phyloP scores from a whole-genome alignment of 2,329 filamentous ascomycete genomes.

The Trichophyton mentagrophytes region DNA sequence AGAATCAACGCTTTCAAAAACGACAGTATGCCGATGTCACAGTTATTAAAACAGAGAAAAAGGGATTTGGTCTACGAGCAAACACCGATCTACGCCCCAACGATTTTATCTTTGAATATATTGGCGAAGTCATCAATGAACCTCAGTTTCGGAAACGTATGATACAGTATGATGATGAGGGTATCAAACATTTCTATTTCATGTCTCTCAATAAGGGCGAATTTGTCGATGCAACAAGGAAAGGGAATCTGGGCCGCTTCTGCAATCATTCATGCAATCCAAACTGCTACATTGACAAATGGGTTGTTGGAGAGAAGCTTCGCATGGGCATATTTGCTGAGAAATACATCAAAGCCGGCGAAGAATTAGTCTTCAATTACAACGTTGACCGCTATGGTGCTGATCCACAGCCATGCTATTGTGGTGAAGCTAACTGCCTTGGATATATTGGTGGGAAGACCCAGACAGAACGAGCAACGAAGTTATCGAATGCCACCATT shows the following conservation, averaged over 20 bases:
- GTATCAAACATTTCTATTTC: slow-evolving; percentile 99
- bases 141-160: slow-evolving; percentile 77
- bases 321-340: slow-evolving; percentile 98
- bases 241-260: slow-evolving; percentile 88
- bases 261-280: slow-evolving; percentile 99
- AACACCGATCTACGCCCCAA: slow-evolving; percentile 64
- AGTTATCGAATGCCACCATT: slow-evolving; percentile 75
- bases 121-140: slow-evolving; percentile 96
- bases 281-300: slow-evolving; percentile 98
- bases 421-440: slow-evolving; percentile 83
- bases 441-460: slow-evolving; percentile 97
- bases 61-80: slow-evolving; percentile 82
- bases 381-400: slow-evolving; percentile 97
- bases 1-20: slow-evolving; percentile 88
- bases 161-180: slow-evolving; percentile 85
- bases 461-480: slow-evolving; percentile 88
- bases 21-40: slow-evolving; percentile 82
- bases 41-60: slow-evolving; percentile 96
- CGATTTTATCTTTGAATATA: slow-evolving; percentile 96
- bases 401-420: slow-evolving; percentile 94
- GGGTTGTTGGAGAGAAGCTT: slow-evolving; percentile 92
- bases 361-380: slow-evolving; percentile 98
- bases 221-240: slow-evolving; percentile 95
- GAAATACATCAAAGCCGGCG: slow-evolving; percentile 70
- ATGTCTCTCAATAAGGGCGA: slow-evolving; percentile 96